Percentiles rank a stretch among this genome's conserved stretches.
Evolutionary conservation across 2,329 filamentous ascomycete genomes (phyloP).

Genomic region (Escovopsis weberi): DNA sequence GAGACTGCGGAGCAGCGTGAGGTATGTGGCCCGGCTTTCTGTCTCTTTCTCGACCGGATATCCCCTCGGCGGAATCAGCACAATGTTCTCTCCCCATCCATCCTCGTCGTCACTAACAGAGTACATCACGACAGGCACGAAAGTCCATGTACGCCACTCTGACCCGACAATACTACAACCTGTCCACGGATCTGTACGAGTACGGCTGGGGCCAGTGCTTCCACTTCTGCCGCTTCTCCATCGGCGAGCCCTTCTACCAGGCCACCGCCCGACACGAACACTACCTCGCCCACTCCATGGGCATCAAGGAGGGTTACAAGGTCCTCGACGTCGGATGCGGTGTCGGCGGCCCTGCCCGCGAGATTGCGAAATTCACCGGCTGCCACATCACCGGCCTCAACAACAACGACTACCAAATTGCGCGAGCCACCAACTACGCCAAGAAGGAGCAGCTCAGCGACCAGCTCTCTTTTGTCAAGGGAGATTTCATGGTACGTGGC

Average conservation of each 20-base stretch:
- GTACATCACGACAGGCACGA: slow-evolving; percentile 41
- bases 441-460: slow-evolving; percentile 60
- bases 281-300: slow-evolving; percentile 78
- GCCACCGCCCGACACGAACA: slow-evolving; percentile 91
- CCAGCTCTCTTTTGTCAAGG: slow-evolving; percentile 73
- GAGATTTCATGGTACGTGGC: slow-evolving; percentile 63
- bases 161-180: slow-evolving; percentile 92
- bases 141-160: slow-evolving; percentile 83
- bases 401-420: slow-evolving; percentile 96
- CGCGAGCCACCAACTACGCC: slow-evolving; percentile 71
- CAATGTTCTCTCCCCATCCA: no score
- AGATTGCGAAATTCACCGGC: slow-evolving; percentile 86
- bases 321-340: slow-evolving; percentile 93
- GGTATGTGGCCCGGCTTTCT: slow-evolving; percentile 1
- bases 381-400: slow-evolving; percentile 78
- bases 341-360: slow-evolving; percentile 83
- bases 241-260: slow-evolving; percentile 70
- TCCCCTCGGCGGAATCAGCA: no score
- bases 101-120: slow-evolving; percentile 25
- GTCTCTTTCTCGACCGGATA: background rate
- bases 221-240: slow-evolving; percentile 87
- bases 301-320: slow-evolving; percentile 64
- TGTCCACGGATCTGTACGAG: slow-evolving; percentile 84
- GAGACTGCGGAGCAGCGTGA: slow-evolving; percentile 30
- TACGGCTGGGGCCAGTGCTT: slow-evolving; percentile 88